Conservation (phyloP, 768 basidiomycete species). For the Podaxis pistillaris region DNA sequence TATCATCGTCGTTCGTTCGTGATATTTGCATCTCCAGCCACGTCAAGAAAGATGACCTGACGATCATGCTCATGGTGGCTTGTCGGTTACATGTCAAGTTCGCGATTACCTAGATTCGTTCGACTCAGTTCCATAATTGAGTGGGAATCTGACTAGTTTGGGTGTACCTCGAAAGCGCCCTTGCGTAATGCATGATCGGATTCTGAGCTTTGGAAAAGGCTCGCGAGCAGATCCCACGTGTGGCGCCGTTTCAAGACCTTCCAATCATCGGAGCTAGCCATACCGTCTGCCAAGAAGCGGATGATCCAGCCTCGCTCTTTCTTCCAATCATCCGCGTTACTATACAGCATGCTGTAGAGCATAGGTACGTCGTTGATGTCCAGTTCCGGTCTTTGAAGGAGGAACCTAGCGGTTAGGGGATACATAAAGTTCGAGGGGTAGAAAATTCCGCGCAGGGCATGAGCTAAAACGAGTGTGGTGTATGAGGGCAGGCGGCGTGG, state of each 20-base stretch:
- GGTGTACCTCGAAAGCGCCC: slow-evolving; percentile 65
- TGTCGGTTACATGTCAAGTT: slow-evolving; percentile 69
- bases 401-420: slow-evolving; percentile 81
- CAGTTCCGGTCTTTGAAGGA: slow-evolving; percentile 83
- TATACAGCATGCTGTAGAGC: slow-evolving; percentile 87
- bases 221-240: slow-evolving; percentile 86
- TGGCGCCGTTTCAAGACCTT: slow-evolving; percentile 73
- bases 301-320: slow-evolving; percentile 91
- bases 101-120: slow-evolving; percentile 56
- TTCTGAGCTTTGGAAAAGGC: slow-evolving; percentile 69
- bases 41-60: slow-evolving; percentile 67
- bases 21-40: slow-evolving; percentile 82
- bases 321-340: slow-evolving; percentile 76
- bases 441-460: slow-evolving; percentile 79
- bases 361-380: slow-evolving; percentile 86
- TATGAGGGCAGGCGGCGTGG: slow-evolving; percentile 70
- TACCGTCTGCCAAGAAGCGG: slow-evolving; percentile 77
- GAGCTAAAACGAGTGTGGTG: slow-evolving; percentile 77
- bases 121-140: background rate
- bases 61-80: slow-evolving; percentile 67
- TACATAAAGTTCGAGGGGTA: slow-evolving; percentile 89
- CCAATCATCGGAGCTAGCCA: slow-evolving; percentile 79
- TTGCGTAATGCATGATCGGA: slow-evolving; percentile 51
- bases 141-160: background rate
- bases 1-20: slow-evolving; percentile 32